Evolutionary conservation across 805 yeast genomes (phyloP), one percentile per base, ranked within the genome.

Genomic region (Tetrapisispora phaffii): DNA sequence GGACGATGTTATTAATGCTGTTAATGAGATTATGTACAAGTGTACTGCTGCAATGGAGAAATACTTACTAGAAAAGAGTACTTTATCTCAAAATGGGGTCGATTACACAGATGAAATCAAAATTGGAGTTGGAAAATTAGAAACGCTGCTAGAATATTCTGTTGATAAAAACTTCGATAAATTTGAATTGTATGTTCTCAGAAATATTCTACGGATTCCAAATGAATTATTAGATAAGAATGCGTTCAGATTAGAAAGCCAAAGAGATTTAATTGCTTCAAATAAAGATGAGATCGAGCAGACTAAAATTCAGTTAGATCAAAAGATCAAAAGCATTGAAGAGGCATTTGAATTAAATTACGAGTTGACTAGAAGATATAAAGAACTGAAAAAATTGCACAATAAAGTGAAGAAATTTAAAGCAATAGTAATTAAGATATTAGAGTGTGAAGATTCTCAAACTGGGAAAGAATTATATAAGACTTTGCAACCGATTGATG

Each of bases 1-100:
- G 6, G 97, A 89, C 55, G 95, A 86, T 56, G 81, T 89, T 12
- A 85, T 88, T 53, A 87, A 88, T 62, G 85, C 87, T 1, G 93
- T 86, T 21, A 88, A 88, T 57, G 87, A 80, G 42, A 77, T 86
- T 23, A 75, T 87, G 79, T 83, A 84, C 65, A 80, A 82, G 53
- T 84, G 95, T 57, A 80, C 89, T 0, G 76, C 75, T 39, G 94
- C 86, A 1, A 74, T 89, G 65, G 94, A 85, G 59, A 72, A 72
- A 26, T 82, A 80, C 51, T 64, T 89, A 22, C 39, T 57, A 44
- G 59, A 57, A 22, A 55, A 55, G 44, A 47, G 47, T 26, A 37
- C 39, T 5, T 44, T 62, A 1, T 50, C 46, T 17, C n/a, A 23
- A 10, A 28, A 24, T 38, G 58, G 55, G 0, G 44, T 38, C 2